phyloP scores from a whole-genome alignment of 805 yeast genomes.

The Candida germanica region DNA sequence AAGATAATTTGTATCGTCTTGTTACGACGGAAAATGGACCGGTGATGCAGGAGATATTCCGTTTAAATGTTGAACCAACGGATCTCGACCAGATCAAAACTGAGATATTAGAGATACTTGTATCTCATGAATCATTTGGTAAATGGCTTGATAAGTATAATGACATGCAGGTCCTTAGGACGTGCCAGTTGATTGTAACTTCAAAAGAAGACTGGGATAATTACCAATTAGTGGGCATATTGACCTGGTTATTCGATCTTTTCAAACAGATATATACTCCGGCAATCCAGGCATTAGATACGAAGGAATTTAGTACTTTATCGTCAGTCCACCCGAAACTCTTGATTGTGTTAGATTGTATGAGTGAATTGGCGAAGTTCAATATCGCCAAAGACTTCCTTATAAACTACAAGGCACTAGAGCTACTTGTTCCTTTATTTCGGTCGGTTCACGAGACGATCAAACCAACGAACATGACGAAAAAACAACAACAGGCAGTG shows the following conservation, averaged over 20 bases:
- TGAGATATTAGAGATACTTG: constrained; percentile 5
- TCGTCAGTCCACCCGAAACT: constrained; percentile 9
- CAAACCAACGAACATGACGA: constrained; percentile 23
- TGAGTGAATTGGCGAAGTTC: constrained; percentile 41
- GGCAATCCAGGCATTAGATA: constrained; percentile 8
- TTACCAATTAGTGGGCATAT: constrained; percentile 31
- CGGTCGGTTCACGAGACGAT: constrained; percentile 41
- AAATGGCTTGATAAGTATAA: constrained; percentile 17
- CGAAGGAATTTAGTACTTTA: constrained; percentile 12
- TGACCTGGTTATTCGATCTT: constrained; percentile 39
- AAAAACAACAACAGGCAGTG: constrained; percentile 20
- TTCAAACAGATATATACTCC: constrained; percentile 15
- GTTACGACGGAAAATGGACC: constrained; percentile 9
- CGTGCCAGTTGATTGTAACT: constrained; percentile 36
- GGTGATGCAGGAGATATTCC: constrained; percentile 3
- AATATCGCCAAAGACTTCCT: constrained; percentile 40
- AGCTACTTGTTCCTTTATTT: constrained; percentile 34
- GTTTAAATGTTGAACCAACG: constrained; percentile 5
- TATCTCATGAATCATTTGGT: constrained; percentile 12
- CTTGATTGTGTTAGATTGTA: constrained; percentile 26
- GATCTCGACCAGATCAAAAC: constrained; percentile 5
- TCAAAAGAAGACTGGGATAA: constrained; percentile 42
- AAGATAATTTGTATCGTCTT: constrained; percentile 13
- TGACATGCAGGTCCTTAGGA: constrained; percentile 30
- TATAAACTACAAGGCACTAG: constrained; percentile 37